Evolutionary conservation across 257 asterid species (phyloP).

Genomic region (Mitragyna speciosa): DNA sequence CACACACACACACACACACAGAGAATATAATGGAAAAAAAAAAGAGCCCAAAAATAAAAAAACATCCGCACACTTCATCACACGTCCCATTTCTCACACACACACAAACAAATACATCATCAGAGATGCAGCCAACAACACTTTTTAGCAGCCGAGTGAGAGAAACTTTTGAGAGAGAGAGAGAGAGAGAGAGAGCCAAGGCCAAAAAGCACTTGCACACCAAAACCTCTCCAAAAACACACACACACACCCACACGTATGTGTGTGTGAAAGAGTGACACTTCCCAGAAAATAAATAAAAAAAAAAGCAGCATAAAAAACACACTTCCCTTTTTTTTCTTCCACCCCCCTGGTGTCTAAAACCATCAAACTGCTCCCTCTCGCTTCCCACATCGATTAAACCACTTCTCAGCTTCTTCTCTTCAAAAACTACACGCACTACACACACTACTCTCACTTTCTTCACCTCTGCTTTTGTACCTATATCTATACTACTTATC

Average conservation of each 20-base stretch:
- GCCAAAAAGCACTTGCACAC: conserved; percentile 5
- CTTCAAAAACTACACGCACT: conserved; percentile 8
- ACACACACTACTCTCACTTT: conserved; percentile 25
- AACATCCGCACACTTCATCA: conserved; percentile 9
- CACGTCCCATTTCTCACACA: background rate
- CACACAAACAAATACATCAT: background rate
- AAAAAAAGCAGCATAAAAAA: background rate
- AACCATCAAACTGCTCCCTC: conserved; percentile 43
- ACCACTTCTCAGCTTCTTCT: background rate
- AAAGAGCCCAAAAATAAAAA: background rate
- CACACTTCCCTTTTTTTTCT: conserved; percentile 1
- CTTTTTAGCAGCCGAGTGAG: conserved; percentile 12
- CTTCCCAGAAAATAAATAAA: conserved; percentile 17
- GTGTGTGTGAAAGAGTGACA: background rate
- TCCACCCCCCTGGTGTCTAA: conserved; percentile 30
- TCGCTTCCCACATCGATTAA: conserved; percentile 31
- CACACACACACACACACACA: background rate
- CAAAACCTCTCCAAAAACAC: background rate
- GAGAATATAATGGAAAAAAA: conserved; percentile 8
- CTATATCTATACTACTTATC: background rate
- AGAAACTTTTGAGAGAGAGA: too few relatives aligned
- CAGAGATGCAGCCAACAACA: background rate
- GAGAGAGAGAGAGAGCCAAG: too few relatives aligned
- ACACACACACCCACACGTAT: conserved; percentile 2
- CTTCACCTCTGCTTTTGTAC: conserved; percentile 9